A percentile compares a stretch with the other conserved stretches of the same genome.
Conservation (phyloP, 257 asterid genomes). For the Nyctanthes arbortristis region DNA sequence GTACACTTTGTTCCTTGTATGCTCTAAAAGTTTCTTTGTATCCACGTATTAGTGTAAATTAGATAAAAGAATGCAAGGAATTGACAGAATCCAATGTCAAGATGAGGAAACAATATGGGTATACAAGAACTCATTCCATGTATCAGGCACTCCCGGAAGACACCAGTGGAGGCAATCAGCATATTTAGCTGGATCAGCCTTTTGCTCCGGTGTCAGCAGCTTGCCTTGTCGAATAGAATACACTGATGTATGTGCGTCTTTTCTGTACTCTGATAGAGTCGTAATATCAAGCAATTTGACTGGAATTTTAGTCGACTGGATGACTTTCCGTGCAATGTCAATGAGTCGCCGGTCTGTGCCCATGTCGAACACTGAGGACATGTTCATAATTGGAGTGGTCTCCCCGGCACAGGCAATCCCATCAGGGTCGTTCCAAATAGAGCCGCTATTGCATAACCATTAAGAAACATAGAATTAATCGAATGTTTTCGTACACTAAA, state of each 20-base stretch:
- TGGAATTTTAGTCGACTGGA: slow-evolving; percentile 16
- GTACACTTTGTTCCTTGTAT: slow-evolving; percentile 16
- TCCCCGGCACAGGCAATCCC: slow-evolving; percentile 46
- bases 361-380: slow-evolving; percentile 30
- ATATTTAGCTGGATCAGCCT: slow-evolving; percentile 39
- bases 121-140: slow-evolving; percentile 48
- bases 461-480: neutral
- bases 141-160: slow-evolving; percentile 52
- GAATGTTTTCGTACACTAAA: no score
- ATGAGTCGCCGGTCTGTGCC: slow-evolving; percentile 46
- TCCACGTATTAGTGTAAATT: no score
- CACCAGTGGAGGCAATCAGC: slow-evolving; percentile 64
- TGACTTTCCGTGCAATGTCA: slow-evolving; percentile 26
- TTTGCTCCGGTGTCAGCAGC: slow-evolving; percentile 42
- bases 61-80: no score
- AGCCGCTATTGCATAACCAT: slow-evolving; percentile 26
- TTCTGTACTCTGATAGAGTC: slow-evolving; percentile 48
- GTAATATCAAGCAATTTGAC: slow-evolving; percentile 44
- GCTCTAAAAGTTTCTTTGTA: neutral
- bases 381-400: slow-evolving; percentile 35
- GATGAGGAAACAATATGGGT: slow-evolving; percentile 41
- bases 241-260: slow-evolving; percentile 54
- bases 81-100: slow-evolving; percentile 4
- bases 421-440: slow-evolving; percentile 38
- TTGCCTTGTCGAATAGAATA: slow-evolving; percentile 49